Evolutionary conservation across 75 land plant species (phyloP), one percentile per base, ranked within the genome.

Genomic region (Pinus albicaulis): DNA sequence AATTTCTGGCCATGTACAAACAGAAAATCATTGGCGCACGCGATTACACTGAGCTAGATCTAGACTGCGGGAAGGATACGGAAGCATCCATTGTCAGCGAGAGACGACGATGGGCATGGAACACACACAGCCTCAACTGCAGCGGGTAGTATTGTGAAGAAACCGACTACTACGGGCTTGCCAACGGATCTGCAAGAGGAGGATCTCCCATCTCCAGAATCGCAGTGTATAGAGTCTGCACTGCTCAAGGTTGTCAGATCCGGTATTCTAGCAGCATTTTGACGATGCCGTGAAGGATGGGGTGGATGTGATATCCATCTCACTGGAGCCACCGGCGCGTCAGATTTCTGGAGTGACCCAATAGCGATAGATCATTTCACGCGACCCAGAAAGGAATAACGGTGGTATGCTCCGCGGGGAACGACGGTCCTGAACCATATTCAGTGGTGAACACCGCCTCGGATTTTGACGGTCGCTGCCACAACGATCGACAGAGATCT

Each of bases 261-360:
- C 0, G 80, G 81, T 19, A 89, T 95, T 28, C 73, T 95, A 0
- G 81, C 90, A 0, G 98, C 87, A 14, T 76, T 95, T n/a, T 25
- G 96, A 95, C 68, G 96, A 89, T 63, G 96, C 96, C 0, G 83
- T 93, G 13, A 72, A 82, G 3, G 98, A 95, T 55, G 98, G 98
- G 0, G 94, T 91, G 14, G 96, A 95, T 59, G 80, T 93, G 5
- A 63, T 95, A 5, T 90, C 93, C 1, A n/a, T 90, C 3, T 92
- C 95, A 2, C 75, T 92, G 93, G 95, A 12, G 74, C 86, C 5
- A 68, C 63, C 5, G 66, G 44, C 19, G 71, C 68, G 65, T 81
- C 70, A 5, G 87, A 83, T 25, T 85, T 88, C 53, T 14, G 63
- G 56, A 63, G 7, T 5, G 95, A 92, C 57, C 93, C 95, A 1